Evolutionary conservation across 2,329 filamentous ascomycete species (phyloP).

Genomic region (Neopestalotiopsis sp.): DNA sequence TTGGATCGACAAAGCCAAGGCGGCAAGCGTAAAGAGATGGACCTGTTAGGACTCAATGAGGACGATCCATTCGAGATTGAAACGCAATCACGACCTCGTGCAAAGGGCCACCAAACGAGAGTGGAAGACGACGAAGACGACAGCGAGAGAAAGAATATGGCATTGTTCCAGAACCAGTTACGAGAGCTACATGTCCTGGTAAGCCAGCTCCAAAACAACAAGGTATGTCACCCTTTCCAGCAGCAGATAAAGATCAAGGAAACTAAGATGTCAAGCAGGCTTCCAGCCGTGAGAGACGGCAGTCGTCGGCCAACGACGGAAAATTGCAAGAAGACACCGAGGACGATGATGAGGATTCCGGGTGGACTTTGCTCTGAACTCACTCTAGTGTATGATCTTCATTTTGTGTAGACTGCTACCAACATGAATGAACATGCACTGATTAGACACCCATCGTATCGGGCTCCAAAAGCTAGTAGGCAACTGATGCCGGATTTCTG

Average conservation of each 20-base stretch:
- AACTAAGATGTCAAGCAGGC: constrained; percentile 1
- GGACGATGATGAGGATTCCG: constrained; percentile 12
- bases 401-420: constrained; percentile 1
- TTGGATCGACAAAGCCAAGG: constrained; percentile 9
- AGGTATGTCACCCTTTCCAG: constrained; percentile 14
- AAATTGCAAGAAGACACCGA: not conserved
- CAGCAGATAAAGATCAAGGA: not conserved
- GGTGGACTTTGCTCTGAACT: constrained; percentile 18
- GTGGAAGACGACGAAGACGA: constrained; percentile 8
- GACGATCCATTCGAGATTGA: not conserved
- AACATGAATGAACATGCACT: constrained; percentile 13
- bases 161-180: constrained; percentile 21
- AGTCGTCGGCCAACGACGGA: not conserved
- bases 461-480: not conserved
- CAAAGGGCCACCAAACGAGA: constrained; percentile 9
- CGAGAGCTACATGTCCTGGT: constrained; percentile 24
- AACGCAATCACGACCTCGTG: not conserved
- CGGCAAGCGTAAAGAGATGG: not conserved
- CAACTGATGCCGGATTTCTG: no score
- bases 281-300: constrained; percentile 14
- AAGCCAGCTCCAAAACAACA: constrained; percentile 21
- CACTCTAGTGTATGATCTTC: not conserved
- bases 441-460: not conserved
- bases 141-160: constrained; percentile 8
- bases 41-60: not conserved